These are phyloP conservation scores for Mortierella sp. DNA, from an alignment of 371 early-diverging fungal genomes.

Conservation along the genomic window DNA sequence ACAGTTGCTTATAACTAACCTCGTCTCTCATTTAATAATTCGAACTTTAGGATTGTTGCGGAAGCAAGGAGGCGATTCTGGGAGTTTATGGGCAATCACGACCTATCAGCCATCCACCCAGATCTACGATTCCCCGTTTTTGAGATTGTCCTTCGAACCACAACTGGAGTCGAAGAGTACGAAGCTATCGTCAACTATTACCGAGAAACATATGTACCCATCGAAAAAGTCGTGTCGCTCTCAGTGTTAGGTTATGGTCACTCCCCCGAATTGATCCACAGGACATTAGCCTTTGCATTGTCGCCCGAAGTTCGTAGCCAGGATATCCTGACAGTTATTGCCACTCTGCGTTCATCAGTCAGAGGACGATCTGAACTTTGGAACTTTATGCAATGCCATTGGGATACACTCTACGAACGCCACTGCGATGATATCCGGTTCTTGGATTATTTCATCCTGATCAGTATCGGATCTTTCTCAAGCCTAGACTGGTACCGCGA, in stretches of 20 bases:
- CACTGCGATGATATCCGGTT: constrained; percentile 80
- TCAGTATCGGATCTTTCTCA: constrained; percentile 77
- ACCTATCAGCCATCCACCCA: constrained; percentile 79
- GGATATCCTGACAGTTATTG: constrained; percentile 69
- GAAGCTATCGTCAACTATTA: constrained; percentile 82
- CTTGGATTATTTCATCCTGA: constrained; percentile 80
- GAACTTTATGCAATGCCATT: constrained; percentile 51
- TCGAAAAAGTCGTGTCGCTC: constrained; percentile 86
- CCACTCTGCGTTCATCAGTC: constrained; percentile 44
- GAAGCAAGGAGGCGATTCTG: constrained; percentile 75
- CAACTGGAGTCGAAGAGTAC: constrained; percentile 77
- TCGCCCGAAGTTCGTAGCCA: constrained; percentile 84
- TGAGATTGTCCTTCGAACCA: constrained; percentile 77
- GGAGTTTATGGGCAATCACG: constrained; percentile 63
- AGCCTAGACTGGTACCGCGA: constrained; percentile 75
- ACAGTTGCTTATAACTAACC: too few species aligned
- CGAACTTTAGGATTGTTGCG: constrained; percentile 50
- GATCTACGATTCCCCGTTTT: constrained; percentile 89
- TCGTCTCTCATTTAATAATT: not conserved
- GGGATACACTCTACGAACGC: constrained; percentile 60
- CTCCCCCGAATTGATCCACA: constrained; percentile 67
- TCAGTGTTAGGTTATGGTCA: constrained; percentile 79
- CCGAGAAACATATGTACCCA: constrained; percentile 72
- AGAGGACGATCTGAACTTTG: constrained; percentile 44
- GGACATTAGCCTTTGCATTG: constrained; percentile 75